These are phyloP conservation scores for Trichoderma endophyticum DNA, from an alignment of 2,329 filamentous ascomycete species.

Conservation along the genomic window DNA sequence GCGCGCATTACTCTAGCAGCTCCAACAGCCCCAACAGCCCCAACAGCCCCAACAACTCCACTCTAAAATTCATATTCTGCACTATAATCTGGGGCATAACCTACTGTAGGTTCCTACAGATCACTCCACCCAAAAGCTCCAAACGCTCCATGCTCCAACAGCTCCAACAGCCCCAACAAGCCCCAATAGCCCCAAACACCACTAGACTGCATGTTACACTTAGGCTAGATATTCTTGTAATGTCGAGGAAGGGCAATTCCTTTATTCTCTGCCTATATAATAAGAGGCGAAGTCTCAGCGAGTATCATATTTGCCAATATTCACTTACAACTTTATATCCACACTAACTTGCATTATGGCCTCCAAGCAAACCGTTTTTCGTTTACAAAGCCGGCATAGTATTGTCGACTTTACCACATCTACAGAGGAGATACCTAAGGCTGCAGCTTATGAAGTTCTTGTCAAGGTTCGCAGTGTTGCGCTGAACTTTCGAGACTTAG, in stretches of 20 bases:
- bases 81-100: too few relatives aligned
- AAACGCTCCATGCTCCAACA: neutral
- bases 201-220: neutral
- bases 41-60: neutral
- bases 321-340: neutral
- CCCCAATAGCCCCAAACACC: neutral
- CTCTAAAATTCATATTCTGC: neutral
- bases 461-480: neutral
- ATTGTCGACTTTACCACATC: neutral
- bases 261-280: neutral
- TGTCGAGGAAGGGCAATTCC: too few relatives aligned
- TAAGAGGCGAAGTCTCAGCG: neutral
- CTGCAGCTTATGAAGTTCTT: neutral
- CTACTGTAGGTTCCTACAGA: too few relatives aligned
- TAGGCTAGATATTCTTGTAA: too few relatives aligned
- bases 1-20: neutral
- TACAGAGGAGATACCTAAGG: neutral
- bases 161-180: neutral
- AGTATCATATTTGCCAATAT: neutral
- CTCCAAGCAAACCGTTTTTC: neutral
- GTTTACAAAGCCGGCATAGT: neutral
- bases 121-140: too few relatives aligned
- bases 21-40: neutral
- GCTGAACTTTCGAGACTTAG: neutral
- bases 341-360: neutral